These are phyloP conservation scores for Musa balbisiana DNA, from an alignment of 202 grass and related monocot species.

Conservation along the genomic window DNA sequence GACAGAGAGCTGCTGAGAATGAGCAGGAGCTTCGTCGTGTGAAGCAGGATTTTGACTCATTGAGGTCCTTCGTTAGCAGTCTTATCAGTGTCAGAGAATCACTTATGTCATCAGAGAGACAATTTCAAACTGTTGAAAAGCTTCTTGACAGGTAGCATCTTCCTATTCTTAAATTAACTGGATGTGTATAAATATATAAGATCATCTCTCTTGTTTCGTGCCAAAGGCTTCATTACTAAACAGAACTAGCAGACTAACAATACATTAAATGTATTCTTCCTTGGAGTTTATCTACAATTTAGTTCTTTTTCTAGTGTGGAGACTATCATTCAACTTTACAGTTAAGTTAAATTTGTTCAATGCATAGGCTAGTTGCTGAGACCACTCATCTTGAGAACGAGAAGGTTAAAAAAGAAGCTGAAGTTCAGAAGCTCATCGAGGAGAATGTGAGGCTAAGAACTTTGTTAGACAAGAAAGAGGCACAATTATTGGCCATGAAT, in stretches of 20 bases:
- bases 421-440: conserved; percentile 72
- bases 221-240: too few species aligned
- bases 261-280: too few species aligned
- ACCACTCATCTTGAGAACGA: conserved; percentile 65
- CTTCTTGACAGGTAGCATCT: conserved; percentile 4
- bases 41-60: conserved; percentile 16
- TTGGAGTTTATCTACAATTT: too few species aligned
- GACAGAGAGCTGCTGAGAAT: conserved; percentile 7
- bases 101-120: conserved; percentile 3
- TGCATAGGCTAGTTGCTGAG: conserved; percentile 51
- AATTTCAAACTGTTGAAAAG: conserved; percentile 20
- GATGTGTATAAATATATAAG: conserved; percentile 26
- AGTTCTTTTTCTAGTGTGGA: not conserved
- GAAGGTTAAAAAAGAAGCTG: conserved; percentile 76
- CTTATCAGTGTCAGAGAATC: conserved; percentile 6
- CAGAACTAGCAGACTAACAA: too few species aligned
- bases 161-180: conserved; percentile 40
- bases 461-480: conserved; percentile 74
- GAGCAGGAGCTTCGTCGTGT: conserved; percentile 16
- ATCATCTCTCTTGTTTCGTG: too few species aligned
- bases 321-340: not conserved
- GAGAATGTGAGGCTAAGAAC: conserved; percentile 73
- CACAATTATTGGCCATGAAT: conserved; percentile 67
- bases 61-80: conserved; percentile 9
- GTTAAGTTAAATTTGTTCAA: too few species aligned